phyloP scores from a whole-genome alignment of 768 basidiomycete species.

The Suillus subalutaceus region DNA sequence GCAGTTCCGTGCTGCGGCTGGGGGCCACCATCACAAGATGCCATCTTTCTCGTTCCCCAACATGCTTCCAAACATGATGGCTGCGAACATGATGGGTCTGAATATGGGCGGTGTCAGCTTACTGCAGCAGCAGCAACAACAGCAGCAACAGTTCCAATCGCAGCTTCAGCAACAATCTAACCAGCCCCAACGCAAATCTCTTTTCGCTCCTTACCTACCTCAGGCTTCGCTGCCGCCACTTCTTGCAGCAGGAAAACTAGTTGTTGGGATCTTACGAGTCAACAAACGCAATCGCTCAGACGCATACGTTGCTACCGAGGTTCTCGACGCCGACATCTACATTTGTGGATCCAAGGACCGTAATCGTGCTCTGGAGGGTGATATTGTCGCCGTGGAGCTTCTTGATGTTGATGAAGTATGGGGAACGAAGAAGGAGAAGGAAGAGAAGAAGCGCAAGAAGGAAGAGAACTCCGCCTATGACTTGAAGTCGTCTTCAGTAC shows the following conservation, averaged over 20 bases:
- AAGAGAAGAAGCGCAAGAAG: conserved; percentile 99
- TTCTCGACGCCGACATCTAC: conserved; percentile 97
- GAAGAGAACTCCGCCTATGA: conserved; percentile 98
- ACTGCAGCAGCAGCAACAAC: conserved; percentile 88
- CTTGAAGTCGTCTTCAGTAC: conserved; percentile 66
- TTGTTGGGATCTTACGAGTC: conserved; percentile 94
- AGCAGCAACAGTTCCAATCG: conserved; percentile 78
- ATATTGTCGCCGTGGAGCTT: conserved; percentile 97
- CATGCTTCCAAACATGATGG: conserved; percentile 97
- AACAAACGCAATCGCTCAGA: conserved; percentile 99
- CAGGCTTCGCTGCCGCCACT: conserved; percentile 97
- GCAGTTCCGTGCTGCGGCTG: conserved; percentile 94
- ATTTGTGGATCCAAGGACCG: conserved; percentile 99
- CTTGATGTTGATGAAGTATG: conserved; percentile 98
- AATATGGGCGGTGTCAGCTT: conserved; percentile 81
- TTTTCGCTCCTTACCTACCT: conserved; percentile 98
- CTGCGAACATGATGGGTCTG: conserved; percentile 93
- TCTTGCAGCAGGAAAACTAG: conserved; percentile 94
- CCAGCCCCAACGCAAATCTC: conserved; percentile 95
- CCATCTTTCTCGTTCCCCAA: conserved; percentile 97
- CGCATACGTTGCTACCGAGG: conserved; percentile 98
- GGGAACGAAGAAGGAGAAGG: conserved; percentile 99
- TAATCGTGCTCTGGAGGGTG: conserved; percentile 96
- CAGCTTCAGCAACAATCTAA: conserved; percentile 91
- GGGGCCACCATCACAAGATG: conserved; percentile 96